Conservation (phyloP, 257 asterid genomes). For the Apocynum venetum region DNA sequence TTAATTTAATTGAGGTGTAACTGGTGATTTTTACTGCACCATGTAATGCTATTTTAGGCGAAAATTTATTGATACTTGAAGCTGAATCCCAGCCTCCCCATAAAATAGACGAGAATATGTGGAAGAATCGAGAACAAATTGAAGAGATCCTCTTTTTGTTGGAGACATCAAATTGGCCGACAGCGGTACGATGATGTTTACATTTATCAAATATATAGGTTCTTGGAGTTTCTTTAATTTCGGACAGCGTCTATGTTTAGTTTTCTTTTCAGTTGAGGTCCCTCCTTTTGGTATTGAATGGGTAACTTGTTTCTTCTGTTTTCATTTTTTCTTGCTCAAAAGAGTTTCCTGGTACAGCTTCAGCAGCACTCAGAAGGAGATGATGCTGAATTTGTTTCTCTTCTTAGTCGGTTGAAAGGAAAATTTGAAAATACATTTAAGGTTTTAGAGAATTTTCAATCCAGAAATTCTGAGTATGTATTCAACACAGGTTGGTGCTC, state of each 20-base stretch:
- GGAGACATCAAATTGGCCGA: conserved; percentile 64
- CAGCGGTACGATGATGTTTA: conserved; percentile 40
- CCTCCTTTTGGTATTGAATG: neutral
- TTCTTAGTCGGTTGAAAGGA: conserved; percentile 51
- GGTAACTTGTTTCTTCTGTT: neutral
- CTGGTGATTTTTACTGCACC: neutral
- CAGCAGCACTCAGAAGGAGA: conserved; percentile 44
- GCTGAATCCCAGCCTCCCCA: conserved; percentile 84
- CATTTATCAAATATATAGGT: neutral
- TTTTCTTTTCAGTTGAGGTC: neutral
- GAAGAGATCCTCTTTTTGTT: conserved; percentile 76
- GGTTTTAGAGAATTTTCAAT: conserved; percentile 57
- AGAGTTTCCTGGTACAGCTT: conserved; percentile 37
- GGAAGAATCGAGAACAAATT: conserved; percentile 94
- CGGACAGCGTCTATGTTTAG: neutral
- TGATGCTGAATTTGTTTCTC: conserved; percentile 49
- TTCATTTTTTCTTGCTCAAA: neutral
- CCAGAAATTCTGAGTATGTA: conserved; percentile 72
- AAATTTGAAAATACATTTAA: conserved; percentile 53
- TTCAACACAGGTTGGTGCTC: conserved; percentile 69
- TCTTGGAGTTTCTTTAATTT: neutral
- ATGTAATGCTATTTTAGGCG: conserved; percentile 41
- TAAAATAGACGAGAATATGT: conserved; percentile 92
- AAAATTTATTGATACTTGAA: conserved; percentile 53
- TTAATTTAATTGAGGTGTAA: neutral